Evolutionary conservation across 495 filamentous ascomycete species (phyloP), one percentile per base, ranked within the genome.

Genomic region (Staphylotrichum longicolle): DNA sequence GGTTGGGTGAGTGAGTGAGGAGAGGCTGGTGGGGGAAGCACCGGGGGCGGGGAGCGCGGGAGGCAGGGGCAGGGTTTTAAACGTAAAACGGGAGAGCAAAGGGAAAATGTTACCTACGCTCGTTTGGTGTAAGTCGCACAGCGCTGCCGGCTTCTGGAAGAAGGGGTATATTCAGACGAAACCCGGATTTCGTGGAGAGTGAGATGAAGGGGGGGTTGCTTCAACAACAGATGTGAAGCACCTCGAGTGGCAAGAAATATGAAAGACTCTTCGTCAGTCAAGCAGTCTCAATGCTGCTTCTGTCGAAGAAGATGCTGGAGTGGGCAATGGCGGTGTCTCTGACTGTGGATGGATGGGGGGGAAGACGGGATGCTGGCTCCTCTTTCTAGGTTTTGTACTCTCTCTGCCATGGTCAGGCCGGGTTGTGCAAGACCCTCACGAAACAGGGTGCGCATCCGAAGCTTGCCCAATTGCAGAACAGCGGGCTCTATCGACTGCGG

Each of bases 121-220:
- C 40, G 64, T 40, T 63, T 66, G 60, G 65, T 68, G 64, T 61
- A 68, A 67, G 69, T 72, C 62, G 63, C 63, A 71, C 70, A 69
- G 60, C 58, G 67, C 61, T 63, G 67, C 63, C 65, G 68, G 71
- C 63, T 66, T 65, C 53, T 66, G 66, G 64, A 68, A 68, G 58
- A 63, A 71, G 68, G 70, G 68, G 66, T 68, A 63, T 50, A 41
- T 59, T 66, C 60, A 57, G 62, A 70, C 67, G 60, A 62, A 62
- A 60, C 50, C 57, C 54, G 62, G 47, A 15, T 56, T 34, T 10
- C 14, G 50, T 48, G 48, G 35, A 3, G 54, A 42, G 57, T 57
- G 57, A 49, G 49, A 54, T 10, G 4, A 32, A 61, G 40, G 42
- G 45, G 41, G 49, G 56, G 51, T 45, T 46, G 58, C 62, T 63